Evolutionary conservation across 2,329 filamentous ascomycete genomes (phyloP), one percentile per base, ranked within the genome.

Genomic region (Venturia aucupariae): DNA sequence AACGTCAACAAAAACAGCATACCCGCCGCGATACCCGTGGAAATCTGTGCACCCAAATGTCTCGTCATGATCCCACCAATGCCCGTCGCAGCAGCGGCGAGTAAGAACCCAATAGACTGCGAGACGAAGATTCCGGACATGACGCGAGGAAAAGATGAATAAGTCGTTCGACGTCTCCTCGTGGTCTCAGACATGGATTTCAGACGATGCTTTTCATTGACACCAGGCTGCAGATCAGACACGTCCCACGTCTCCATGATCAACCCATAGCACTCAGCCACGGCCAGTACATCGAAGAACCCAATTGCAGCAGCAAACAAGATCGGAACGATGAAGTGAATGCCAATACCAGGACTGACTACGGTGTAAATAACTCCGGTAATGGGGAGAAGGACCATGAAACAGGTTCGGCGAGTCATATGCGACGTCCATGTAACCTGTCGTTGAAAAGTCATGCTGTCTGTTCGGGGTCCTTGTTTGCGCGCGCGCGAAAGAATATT

Each of bases 161-260:
- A 92, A 71, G 90, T 90, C 13, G 85, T 90, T 42, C 83, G 75
- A 59, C 82, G 79, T 41, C 77, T 72, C 22, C 75, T 72, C 38
- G 76, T 75, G 27, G 75, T 73, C 17, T 76, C 74, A 4, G 77
- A 75, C 71, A 82, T 75, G 64, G 69, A 79, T 71, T 79, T 69
- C 24, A 80, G 70, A 0, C 79, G 75, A 68, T 81, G 79, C 32
- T 70, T 72, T 35, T 76, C 79, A 64, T 82, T 88, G 79, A 88
- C 87, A 13, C 87, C 86, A 2, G 87, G 85, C 68, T 89, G 88
- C 4, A 92, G 79, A 72, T 92, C 90, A 48, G 87, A 90, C n/a
- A 86, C 89, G 72, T 92, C 90, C 72, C 88, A 92, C 0, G 86
- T 87, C 71, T 92, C 89, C 89, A 92, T 92, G 71, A 92, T 82